Evolutionary conservation across 2,329 filamentous ascomycete species (phyloP).

Genomic region (Colletotrichum costaricense): DNA sequence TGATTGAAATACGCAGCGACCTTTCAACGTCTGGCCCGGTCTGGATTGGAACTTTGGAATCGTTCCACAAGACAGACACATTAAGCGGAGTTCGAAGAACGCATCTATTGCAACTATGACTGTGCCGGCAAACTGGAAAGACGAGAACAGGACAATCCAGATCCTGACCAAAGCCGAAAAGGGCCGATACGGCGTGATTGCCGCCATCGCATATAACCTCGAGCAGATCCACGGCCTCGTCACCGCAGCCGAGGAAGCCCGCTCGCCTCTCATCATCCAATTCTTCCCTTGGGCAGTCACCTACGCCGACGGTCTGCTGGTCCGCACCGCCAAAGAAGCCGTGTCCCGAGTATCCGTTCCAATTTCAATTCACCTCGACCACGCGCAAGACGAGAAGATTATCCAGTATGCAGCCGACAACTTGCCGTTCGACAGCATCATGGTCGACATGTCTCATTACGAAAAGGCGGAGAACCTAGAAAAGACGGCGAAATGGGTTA

Average conservation of each 20-base stretch:
- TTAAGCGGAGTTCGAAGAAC: background rate
- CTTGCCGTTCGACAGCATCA: slow-evolving; percentile 75
- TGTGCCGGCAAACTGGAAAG: slow-evolving; percentile 7
- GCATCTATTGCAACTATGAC: slow-evolving; percentile 45
- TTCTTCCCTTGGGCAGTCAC: slow-evolving; percentile 79
- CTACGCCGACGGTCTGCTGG: slow-evolving; percentile 66
- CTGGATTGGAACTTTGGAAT: no score
- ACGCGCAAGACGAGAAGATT: slow-evolving; percentile 69
- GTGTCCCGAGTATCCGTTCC: slow-evolving; percentile 66
- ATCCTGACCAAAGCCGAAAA: slow-evolving; percentile 15
- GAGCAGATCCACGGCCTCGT: slow-evolving; percentile 77
- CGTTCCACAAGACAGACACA: no score
- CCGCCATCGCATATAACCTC: slow-evolving; percentile 70
- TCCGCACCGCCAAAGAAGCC: slow-evolving; percentile 65
- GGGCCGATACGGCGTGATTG: slow-evolving; percentile 60
- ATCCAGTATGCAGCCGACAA: slow-evolving; percentile 66
- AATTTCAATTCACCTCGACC: slow-evolving; percentile 73
- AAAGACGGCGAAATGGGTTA: slow-evolving; percentile 69
- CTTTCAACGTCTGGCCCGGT: no score
- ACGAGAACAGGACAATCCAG: slow-evolving; percentile 12
- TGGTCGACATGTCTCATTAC: slow-evolving; percentile 82
- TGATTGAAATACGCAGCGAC: background rate
- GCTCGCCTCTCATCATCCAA: slow-evolving; percentile 74
- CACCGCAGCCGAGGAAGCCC: slow-evolving; percentile 73
- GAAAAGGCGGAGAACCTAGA: slow-evolving; percentile 76